Evolutionary conservation across 2,329 filamentous ascomycete species (phyloP).

Genomic region (Ustilaginoidea virens): DNA sequence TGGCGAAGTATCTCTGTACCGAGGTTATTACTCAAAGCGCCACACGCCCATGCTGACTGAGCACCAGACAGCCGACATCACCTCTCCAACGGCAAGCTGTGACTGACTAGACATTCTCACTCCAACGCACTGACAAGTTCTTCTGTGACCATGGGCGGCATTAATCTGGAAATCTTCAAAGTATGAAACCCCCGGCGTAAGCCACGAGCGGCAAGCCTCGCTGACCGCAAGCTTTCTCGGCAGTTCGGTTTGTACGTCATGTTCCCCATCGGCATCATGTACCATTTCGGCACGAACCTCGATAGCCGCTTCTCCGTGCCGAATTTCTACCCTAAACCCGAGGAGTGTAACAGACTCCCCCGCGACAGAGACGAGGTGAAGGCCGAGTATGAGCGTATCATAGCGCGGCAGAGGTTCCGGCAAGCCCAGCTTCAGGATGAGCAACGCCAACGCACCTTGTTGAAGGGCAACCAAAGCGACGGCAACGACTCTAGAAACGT

Average conservation of each 20-base stretch:
- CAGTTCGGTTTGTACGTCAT: conserved; percentile 98
- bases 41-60: too few species aligned
- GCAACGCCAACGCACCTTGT: conserved; percentile 13
- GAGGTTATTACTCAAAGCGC: conserved; percentile 7
- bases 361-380: conserved; percentile 70
- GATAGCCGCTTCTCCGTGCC: conserved; percentile 79
- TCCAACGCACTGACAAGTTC: background rate
- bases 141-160: conserved; percentile 48
- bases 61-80: too few species aligned
- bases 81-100: too few species aligned
- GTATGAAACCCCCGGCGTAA: conserved; percentile 39
- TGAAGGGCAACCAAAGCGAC: conserved; percentile 11
- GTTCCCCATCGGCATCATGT: conserved; percentile 99
- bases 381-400: conserved; percentile 61
- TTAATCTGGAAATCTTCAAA: conserved; percentile 93
- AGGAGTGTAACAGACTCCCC: conserved; percentile 62
- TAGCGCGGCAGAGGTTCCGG: conserved; percentile 53
- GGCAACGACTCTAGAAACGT: conserved; percentile 11
- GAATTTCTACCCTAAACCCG: conserved; percentile 82
- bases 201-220: too few species aligned
- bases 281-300: conserved; percentile 98
- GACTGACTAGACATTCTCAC: background rate
- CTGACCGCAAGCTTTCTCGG: too few species aligned
- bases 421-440: conserved; percentile 36
- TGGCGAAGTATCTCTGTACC: conserved; percentile 8